Evolutionary conservation across 1,284 basidiomycete species (phyloP).

Genomic region (Trichosporon asahii): DNA sequence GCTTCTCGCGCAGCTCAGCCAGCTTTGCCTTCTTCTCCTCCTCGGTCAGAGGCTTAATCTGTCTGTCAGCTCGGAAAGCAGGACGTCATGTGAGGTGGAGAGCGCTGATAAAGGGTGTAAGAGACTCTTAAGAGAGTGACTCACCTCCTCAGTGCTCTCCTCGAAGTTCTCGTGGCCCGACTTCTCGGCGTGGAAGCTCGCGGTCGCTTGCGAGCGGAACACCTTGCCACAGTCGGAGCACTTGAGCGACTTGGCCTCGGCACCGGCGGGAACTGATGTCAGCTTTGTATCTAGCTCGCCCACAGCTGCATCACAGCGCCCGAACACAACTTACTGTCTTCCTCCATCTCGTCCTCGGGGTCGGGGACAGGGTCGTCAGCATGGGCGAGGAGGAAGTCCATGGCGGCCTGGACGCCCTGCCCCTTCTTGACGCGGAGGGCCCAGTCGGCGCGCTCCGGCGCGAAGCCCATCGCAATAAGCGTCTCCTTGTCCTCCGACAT

Average conservation of each 20-base stretch:
- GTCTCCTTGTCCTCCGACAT: constrained; percentile 65
- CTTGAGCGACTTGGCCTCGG: constrained; percentile 40
- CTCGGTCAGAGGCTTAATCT: constrained; percentile 73
- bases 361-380: constrained; percentile 68
- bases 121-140: constrained; percentile 17
- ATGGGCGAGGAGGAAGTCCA: constrained; percentile 80
- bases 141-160: constrained; percentile 88
- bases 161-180: constrained; percentile 92
- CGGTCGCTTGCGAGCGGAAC: constrained; percentile 82
- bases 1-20: constrained; percentile 70
- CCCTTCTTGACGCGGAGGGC: constrained; percentile 74
- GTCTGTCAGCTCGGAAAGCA: constrained; percentile 12
- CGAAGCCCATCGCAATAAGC: constrained; percentile 80
- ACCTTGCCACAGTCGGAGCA: constrained; percentile 69
- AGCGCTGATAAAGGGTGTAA: too few species aligned
- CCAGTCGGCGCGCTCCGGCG: constrained; percentile 77
- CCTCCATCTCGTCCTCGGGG: constrained; percentile 70
- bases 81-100: too few species aligned
- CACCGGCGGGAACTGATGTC: constrained; percentile 12
- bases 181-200: constrained; percentile 92
- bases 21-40: constrained; percentile 86
- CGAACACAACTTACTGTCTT: constrained; percentile 42
- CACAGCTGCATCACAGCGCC: neutral
- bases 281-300: constrained; percentile 33
- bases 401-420: constrained; percentile 75